Percentiles rank a stretch among this genome's conserved stretches.
These are phyloP conservation scores for Xylaria palmicola DNA, from an alignment of 495 filamentous ascomycete species.

Conservation along the genomic window DNA sequence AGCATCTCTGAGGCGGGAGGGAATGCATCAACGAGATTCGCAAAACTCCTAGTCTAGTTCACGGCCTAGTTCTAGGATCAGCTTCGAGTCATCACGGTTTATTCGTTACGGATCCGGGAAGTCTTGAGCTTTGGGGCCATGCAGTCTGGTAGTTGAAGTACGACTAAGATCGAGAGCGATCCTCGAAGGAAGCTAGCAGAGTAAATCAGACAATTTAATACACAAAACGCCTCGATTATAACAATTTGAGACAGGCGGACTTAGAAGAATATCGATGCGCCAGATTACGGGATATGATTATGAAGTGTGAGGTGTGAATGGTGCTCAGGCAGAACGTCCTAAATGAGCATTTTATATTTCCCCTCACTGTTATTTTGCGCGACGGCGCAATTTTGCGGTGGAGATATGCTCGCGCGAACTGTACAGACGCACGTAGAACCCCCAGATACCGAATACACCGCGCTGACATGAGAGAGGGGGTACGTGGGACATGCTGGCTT, in stretches of 20 bases:
- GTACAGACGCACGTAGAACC: background rate
- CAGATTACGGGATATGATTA: background rate
- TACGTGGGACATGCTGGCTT: background rate
- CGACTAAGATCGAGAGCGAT: background rate
- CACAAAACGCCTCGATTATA: background rate
- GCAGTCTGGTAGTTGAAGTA: background rate
- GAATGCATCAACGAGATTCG: conserved; percentile 29
- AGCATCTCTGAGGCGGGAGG: conserved; percentile 30
- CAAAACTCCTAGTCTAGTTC: conserved; percentile 25
- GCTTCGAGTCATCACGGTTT: conserved; percentile 10
- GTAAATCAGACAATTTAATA: background rate
- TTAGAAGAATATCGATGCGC: background rate
- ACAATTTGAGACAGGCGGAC: background rate
- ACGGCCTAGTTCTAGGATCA: conserved; percentile 11
- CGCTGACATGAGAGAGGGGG: background rate
- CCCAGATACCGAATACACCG: conserved; percentile 1
- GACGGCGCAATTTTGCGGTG: conserved; percentile 29
- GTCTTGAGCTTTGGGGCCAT: background rate
- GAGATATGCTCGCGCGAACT: conserved; percentile 21
- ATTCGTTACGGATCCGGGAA: background rate
- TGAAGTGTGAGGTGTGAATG: background rate
- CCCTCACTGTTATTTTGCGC: conserved; percentile 25
- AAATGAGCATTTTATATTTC: conserved; percentile 21
- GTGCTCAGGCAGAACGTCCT: background rate
- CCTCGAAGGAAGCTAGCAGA: background rate